A percentile compares a stretch with the other conserved stretches of the same genome.
phyloP scores from a whole-genome alignment of 805 yeast genomes.

The Lachancea sp. region DNA sequence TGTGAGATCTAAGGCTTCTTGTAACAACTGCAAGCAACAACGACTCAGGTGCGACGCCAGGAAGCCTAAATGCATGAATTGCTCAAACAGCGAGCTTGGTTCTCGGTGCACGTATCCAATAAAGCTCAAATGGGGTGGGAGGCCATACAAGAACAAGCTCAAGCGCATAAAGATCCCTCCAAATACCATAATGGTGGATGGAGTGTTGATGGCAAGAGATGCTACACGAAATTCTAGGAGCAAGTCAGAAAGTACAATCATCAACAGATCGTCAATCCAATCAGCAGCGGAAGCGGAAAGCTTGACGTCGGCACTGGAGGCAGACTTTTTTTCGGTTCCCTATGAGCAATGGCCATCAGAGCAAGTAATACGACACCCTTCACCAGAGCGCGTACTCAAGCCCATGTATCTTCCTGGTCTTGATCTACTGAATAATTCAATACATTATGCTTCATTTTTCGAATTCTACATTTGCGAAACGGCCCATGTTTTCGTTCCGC shows the following conservation, averaged over 20 bases:
- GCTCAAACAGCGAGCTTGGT: conserved; percentile 39
- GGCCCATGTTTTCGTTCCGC: conserved; percentile 35
- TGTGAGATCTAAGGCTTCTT: too few species aligned
- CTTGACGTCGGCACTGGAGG: too few species aligned
- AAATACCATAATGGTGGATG: conserved; percentile 11
- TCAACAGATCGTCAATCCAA: too few species aligned
- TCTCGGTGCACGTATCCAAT: conserved; percentile 1
- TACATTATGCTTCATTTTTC: conserved; percentile 4
- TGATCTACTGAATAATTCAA: neutral
- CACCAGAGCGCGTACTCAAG: neutral
- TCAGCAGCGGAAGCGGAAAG: too few species aligned
- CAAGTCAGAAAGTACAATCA: too few species aligned
- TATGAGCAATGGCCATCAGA: too few species aligned
- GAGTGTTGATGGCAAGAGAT: conserved; percentile 10
- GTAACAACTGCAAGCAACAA: too few species aligned
- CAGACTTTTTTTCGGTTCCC: too few species aligned
- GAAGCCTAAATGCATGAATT: conserved; percentile 56
- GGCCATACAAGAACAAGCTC: conserved; percentile 15
- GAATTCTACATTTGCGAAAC: conserved; percentile 9
- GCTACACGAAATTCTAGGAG: neutral
- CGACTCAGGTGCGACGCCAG: conserved; percentile 67
- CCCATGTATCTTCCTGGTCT: neutral
- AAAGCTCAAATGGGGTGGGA: conserved; percentile 14
- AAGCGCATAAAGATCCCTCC: conserved; percentile 12
- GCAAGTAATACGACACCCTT: neutral